phyloP scores from a whole-genome alignment of 192 early-diverging fungal species.

The Linnemannia schmuckeri region DNA sequence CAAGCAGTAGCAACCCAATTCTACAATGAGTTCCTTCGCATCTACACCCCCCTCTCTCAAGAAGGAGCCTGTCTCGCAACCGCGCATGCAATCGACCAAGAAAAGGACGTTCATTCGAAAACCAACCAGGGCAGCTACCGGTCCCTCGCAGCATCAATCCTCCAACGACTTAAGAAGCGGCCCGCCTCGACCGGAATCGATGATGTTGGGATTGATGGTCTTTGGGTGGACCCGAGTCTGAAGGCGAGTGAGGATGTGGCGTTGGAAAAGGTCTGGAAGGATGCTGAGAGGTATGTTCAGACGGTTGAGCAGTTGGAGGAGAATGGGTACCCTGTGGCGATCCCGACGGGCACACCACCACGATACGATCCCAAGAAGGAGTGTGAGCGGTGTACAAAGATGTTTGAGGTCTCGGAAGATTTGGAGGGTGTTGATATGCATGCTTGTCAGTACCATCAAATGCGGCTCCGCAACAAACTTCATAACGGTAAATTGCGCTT shows the following conservation, averaged over 20 bases:
- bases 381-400: slow-evolving; percentile 66
- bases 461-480: slow-evolving; percentile 18
- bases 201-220: slow-evolving; percentile 77
- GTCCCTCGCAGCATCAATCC: slow-evolving; percentile 56
- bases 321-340: slow-evolving; percentile 60
- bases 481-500: slow-evolving; percentile 10
- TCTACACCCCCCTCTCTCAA: slow-evolving; percentile 61
- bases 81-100: slow-evolving; percentile 67
- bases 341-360: slow-evolving; percentile 6
- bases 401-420: slow-evolving; percentile 58
- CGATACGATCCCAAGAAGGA: slow-evolving; percentile 10
- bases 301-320: slow-evolving; percentile 36
- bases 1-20: slow-evolving; percentile 58
- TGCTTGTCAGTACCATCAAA: slow-evolving; percentile 65
- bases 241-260: slow-evolving; percentile 4
- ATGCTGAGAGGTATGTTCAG: slow-evolving; percentile 30
- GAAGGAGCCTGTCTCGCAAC: slow-evolving; percentile 55
- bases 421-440: slow-evolving; percentile 52
- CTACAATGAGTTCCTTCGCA: slow-evolving; percentile 69
- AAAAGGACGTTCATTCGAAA: slow-evolving; percentile 54
- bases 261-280: slow-evolving; percentile 18
- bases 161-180: slow-evolving; percentile 70
- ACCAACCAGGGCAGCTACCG: slow-evolving; percentile 63
- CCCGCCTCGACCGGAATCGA: slow-evolving; percentile 52
- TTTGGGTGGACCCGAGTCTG: slow-evolving; percentile 55